A percentile compares a stretch with the other conserved stretches of the same genome.
phyloP scores from a whole-genome alignment of 2,329 filamentous ascomycete genomes.

The Calonectria ilicicola region DNA sequence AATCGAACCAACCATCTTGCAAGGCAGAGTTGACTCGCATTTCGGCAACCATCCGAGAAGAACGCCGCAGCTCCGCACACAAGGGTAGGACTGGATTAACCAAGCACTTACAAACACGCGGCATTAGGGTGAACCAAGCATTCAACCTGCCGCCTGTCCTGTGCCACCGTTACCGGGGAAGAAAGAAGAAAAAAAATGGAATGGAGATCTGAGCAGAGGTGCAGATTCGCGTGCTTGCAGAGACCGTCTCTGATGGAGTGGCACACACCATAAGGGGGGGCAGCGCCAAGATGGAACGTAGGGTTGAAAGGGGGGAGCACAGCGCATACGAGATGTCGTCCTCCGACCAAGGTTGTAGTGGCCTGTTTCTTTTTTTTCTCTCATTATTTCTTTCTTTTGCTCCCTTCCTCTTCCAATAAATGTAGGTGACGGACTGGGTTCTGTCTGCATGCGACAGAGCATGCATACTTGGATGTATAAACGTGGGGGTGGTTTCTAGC shows the following conservation, averaged over 20 bases:
- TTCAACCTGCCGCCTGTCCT: background rate
- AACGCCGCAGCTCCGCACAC: background rate
- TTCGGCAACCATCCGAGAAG: constrained; percentile 13
- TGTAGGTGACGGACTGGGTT: background rate
- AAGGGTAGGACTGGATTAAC: constrained; percentile 18
- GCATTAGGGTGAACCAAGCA: constrained; percentile 25
- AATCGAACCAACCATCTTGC: background rate
- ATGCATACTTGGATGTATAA: constrained; percentile 3
- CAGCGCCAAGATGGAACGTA: constrained; percentile 1
- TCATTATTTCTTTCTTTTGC: background rate
- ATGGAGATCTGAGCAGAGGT: constrained; percentile 41
- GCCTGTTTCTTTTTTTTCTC: background rate
- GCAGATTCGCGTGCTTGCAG: constrained; percentile 47
- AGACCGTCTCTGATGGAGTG: constrained; percentile 45
- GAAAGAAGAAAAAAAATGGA: background rate
- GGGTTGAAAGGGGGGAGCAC: constrained; percentile 22
- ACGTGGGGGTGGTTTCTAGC: background rate
- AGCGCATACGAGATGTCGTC: constrained; percentile 39
- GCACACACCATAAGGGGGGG: constrained; percentile 27
- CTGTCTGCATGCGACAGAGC: background rate
- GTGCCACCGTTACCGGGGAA: constrained; percentile 26
- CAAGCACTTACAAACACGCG: constrained; percentile 42
- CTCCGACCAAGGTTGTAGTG: constrained; percentile 8
- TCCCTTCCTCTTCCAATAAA: background rate
- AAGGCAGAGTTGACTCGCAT: background rate